Evolutionary conservation across 805 yeast species (phyloP), one percentile per base, ranked within the genome.

Genomic region (Starmerella vaccinii): DNA sequence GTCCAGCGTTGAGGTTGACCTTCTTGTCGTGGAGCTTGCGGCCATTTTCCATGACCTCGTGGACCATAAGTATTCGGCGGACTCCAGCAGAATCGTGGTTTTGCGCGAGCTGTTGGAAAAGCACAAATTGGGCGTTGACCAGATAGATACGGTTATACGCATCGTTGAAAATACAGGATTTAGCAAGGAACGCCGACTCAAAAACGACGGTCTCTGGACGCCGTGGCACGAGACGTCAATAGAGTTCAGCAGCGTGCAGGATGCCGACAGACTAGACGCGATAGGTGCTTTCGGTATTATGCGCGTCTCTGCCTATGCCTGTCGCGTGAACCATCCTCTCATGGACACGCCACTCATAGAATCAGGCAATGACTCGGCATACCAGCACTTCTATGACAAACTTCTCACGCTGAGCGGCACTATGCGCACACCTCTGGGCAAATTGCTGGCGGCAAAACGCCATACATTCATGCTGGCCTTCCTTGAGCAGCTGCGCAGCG

Each of bases 241-340:
- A 7, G 69, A 65, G 50, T 58, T 64, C 43, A 66, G 63, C 37
- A 63, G 68, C 50, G 68, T 66, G 8, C 65, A 62, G 51, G 70
- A 66, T 46, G 71, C 71, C 7, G 77, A 75, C 66, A 42, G 65
- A 22, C 54, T 67, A n/a, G 71, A 68, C 34, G 70, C 71, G 5
- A 64, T 66, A 47, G 71, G 71, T 16, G 64, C 63, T 5, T 51
- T 67, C 47, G 71, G 71, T 24, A 54, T 67, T 30, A 58, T 66
- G 35, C 56, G 71, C n/a, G 63, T 59, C 7, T 60, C 67, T 5
- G 68, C 67, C 16, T 68, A 57, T 46, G 61, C 68, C 4, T 62
- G 63, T 8, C 61, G 58, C 30, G 52, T 54, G 16, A 54, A 55
- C 49, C 52, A 58, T 18, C 63, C 68, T 7, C 51, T 67, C 22